These are phyloP conservation scores for Lonicera japonica DNA, from an alignment of 129 eudicot genomes.

Conservation along the genomic window DNA sequence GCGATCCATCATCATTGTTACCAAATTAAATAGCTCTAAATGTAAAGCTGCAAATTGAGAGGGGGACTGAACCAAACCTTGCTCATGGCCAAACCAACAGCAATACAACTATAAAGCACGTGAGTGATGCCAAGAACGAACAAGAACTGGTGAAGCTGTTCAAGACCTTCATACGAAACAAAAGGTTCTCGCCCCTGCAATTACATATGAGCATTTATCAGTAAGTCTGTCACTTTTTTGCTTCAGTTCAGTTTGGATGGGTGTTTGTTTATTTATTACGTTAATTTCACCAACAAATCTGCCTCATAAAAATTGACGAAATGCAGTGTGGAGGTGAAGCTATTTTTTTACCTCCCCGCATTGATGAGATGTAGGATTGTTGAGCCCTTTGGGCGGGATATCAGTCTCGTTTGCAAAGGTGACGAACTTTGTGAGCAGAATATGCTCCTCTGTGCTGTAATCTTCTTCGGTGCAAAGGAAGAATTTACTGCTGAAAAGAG, in stretches of 20 bases:
- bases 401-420: conserved; percentile 45
- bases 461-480: conserved; percentile 73
- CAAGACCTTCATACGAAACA: conserved; percentile 96
- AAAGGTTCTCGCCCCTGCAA: conserved; percentile 95
- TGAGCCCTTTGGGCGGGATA: conserved; percentile 53
- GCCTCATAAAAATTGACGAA: background rate
- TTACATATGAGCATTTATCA: background rate
- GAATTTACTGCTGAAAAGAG: conserved; percentile 84
- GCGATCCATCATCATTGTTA: background rate
- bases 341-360: conserved; percentile 62
- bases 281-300: too few species aligned
- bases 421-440: conserved; percentile 18
- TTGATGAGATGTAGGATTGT: conserved; percentile 32
- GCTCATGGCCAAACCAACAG: conserved; percentile 87
- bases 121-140: conserved; percentile 97
- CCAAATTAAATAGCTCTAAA: background rate
- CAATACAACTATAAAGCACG: conserved; percentile 80
- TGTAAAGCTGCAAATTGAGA: background rate
- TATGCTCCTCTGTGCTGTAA: conserved; percentile 25
- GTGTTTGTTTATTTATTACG: too few species aligned
- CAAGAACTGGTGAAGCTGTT: conserved; percentile 94
- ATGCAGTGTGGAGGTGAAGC: conserved; percentile 5
- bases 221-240: background rate
- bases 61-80: conserved; percentile 69
- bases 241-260: too few species aligned